Percentiles rank a stretch among this genome's conserved stretches.
Conservation (phyloP, 495 filamentous ascomycete species). For the Podospora tetraspora region DNA sequence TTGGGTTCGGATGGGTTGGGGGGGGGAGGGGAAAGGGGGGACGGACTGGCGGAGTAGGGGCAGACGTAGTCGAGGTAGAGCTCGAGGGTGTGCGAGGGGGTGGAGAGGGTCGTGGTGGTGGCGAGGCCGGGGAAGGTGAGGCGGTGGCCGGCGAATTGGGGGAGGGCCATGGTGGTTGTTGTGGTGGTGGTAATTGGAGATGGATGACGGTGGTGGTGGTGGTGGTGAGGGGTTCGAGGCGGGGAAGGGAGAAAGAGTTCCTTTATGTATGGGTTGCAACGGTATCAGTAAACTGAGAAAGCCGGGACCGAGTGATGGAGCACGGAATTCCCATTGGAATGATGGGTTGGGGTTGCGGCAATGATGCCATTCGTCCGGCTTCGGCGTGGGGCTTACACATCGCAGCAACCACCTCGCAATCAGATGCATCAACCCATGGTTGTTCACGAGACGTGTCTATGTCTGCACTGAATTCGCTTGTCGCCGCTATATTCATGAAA, state of each 20-base stretch:
- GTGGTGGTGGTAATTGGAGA: not conserved
- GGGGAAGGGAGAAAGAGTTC: not conserved
- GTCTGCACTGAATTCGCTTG: not conserved
- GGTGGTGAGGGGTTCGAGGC: not conserved
- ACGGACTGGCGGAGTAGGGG: conserved; percentile 49
- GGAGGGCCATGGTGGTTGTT: conserved; percentile 58
- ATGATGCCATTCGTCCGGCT: not conserved
- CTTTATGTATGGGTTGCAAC: not conserved
- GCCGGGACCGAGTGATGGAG: not conserved
- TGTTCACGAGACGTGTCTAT: too few species aligned
- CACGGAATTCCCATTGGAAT: not conserved
- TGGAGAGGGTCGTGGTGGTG: conserved; percentile 28
- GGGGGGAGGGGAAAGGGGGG: conserved; percentile 32
- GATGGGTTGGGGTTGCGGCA: not conserved
- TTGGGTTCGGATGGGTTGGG: not conserved
- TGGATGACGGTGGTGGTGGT: not conserved
- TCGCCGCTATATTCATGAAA: not conserved
- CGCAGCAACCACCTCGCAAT: not conserved
- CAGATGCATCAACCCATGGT: not conserved
- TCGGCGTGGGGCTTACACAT: not conserved
- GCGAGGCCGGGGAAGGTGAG: conserved; percentile 26
- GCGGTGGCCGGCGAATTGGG: conserved; percentile 69
- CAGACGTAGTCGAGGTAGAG: conserved; percentile 86
- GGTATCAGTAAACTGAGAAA: not conserved
- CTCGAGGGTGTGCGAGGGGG: conserved; percentile 66